Percentiles rank a stretch among this genome's conserved stretches.
Evolutionary conservation across 2,329 filamentous ascomycete species (phyloP).

Genomic region (Alternaria viburni): DNA sequence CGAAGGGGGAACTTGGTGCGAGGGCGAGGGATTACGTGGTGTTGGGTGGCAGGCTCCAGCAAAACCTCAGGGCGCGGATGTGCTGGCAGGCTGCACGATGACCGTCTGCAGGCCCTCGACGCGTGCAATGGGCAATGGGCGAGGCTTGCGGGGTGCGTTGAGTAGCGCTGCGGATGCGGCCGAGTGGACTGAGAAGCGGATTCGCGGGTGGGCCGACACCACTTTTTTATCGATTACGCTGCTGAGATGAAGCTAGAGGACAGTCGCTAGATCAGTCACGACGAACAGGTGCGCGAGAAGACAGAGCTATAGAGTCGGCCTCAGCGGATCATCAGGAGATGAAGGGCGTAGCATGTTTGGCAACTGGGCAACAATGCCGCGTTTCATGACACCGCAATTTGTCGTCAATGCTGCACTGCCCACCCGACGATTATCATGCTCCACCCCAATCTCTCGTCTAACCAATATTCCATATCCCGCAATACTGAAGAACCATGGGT

Average conservation of each 20-base stretch:
- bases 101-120: slow-evolving; percentile 15
- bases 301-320: background rate
- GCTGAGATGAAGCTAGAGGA: slow-evolving; percentile 8
- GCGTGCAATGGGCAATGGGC: slow-evolving; percentile 22
- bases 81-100: slow-evolving; percentile 32
- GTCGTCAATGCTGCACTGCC: slow-evolving; percentile 23
- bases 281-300: background rate
- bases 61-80: slow-evolving; percentile 12
- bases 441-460: slow-evolving; percentile 10
- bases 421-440: slow-evolving; percentile 6
- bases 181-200: slow-evolving; percentile 5
- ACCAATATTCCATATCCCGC: background rate
- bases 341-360: slow-evolving; percentile 16
- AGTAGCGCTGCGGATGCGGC: slow-evolving; percentile 25
- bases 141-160: slow-evolving; percentile 36
- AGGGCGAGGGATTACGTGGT: slow-evolving; percentile 16
- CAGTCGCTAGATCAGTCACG: background rate
- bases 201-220: slow-evolving; percentile 20
- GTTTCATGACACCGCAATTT: slow-evolving; percentile 36
- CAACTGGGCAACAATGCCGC: slow-evolving; percentile 19
- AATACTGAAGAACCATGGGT: background rate
- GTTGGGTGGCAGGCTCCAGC: slow-evolving; percentile 17
- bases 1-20: background rate
- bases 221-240: slow-evolving; percentile 29
- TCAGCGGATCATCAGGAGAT: slow-evolving; percentile 21